phyloP scores from a whole-genome alignment of 2,329 filamentous ascomycete species.

The Diaporthe sp. region DNA sequence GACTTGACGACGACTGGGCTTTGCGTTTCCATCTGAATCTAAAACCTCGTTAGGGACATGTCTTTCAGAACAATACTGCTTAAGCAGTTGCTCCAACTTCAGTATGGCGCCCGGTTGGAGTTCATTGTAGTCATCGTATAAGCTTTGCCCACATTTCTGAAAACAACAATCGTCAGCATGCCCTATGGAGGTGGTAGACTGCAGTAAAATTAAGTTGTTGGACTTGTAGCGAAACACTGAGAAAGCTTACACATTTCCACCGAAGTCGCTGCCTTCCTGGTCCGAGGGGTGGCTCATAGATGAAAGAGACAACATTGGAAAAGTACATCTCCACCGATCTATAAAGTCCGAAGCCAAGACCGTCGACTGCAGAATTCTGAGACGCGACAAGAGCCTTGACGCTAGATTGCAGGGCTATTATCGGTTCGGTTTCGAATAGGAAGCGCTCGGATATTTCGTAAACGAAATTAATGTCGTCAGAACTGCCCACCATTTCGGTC shows the following conservation, averaged over 20 bases:
- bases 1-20: neutral
- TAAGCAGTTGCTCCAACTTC: neutral
- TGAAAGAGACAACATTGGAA: neutral
- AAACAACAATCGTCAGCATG: too few relatives aligned
- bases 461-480: neutral
- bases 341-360: neutral
- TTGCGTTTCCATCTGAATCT: too few relatives aligned
- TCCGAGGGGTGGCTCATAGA: neutral
- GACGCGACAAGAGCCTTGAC: neutral
- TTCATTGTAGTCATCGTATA: constrained; percentile 29
- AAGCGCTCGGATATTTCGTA: constrained; percentile 16
- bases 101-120: neutral
- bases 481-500: neutral
- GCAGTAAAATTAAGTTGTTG: too few relatives aligned
- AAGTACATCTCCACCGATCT: neutral
- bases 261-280: neutral
- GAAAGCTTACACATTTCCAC: constrained; percentile 28
- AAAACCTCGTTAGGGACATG: neutral
- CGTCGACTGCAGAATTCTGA: too few relatives aligned
- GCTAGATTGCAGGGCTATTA: neutral
- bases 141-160: constrained; percentile 18
- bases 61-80: neutral
- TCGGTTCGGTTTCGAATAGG: constrained; percentile 23
- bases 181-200: too few relatives aligned
- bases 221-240: too few relatives aligned